Evolutionary conservation across 352 stramenopile species (phyloP), one percentile per base, ranked within the genome.

Genomic region (Achlya hypogyna): DNA sequence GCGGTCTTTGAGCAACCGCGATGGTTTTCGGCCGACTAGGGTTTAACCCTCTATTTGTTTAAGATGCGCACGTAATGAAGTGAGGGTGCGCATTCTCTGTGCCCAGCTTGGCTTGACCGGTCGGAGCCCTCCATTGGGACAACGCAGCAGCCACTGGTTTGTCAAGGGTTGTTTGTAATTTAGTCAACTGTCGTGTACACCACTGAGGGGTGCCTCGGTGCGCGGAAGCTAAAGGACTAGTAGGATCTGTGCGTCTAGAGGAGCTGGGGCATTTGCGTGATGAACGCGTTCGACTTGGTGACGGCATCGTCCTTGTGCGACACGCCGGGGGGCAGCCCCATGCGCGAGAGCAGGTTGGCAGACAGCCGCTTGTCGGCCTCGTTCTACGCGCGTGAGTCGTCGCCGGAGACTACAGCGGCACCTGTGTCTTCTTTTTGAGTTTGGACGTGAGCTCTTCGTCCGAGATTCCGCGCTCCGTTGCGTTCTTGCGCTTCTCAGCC

Each of bases 381-480:
- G 59, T 65, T 65, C 59, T 65, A 65, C 35, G 35, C 22, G 20
- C n/a, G n/a, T 14, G 18, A 38, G 53, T 62, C 12, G 16, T 31
- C 53, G n/a, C 5, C 16, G 14, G n/a, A 56, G 16, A 56, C 1
- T 52, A 23, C 45, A 40, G 1, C 23, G 51, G 9, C 32, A 85
- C 68, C 34, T 92, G 83, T 52, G 77, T 90, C 32, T 81, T 83
- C 38, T 92, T 92, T 23, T 80, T 76, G 40, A 87, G 72, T 59
- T 92, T 92, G 14, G 78, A 77, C 65, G 89, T 74, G 75, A 90
- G 84, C 71, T 92, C 83, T 67, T 92, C 83, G 56, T 92, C 82
- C 25, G 83, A 92, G 70, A 92, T 82, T n/a, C 83, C 83, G 29
- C 83, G 82, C 71, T 92, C 83, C 16, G 80, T 78, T 25, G 83